Base-by-base conservation (phyloP, 371 early-diverging fungal genomes). In the Mortierella sp. region DNA sequence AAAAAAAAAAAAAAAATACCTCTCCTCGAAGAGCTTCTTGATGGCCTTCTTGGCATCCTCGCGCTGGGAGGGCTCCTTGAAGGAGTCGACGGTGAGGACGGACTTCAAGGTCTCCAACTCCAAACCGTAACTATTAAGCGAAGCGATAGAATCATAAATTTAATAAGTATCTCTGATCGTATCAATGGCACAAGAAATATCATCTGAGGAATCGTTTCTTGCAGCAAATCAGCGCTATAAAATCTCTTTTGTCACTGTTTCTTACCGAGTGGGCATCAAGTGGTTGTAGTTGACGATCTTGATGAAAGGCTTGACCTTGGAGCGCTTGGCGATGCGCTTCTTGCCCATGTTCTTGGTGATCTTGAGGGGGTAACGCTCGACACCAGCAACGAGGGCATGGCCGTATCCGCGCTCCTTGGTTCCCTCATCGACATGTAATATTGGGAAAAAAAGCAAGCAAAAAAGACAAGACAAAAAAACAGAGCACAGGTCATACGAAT, bases 211-310 rank as follows among this genome's bases (percentile, higher is more conserved):
- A 43, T 40, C 15, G 2, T 22, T 13, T 45, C n/a, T 23, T 32
- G 31, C n/a, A 47, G 32, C 6, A 29, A 62, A 6, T 42, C n/a
- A 45, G 28, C 23, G 12, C 42, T 8, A 9, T 42, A 28, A n/a
- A 23, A 40, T 61, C 29, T 13, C 57, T 17, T 59, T 22, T n/a
- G n/a, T 47, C 32, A 32, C 1, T 42, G 12, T 29, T 43, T 17
- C 58, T 70, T 90, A 93, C 90, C 97, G 94, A 76, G 98, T 99
- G 87, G 99, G 99, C 97, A 99, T 98, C 83, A 99, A 86, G 93
- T 99, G 99, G 90, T 96, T 95, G 94, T 96, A 98, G 96, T 99
- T 99, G 88, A 99, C 87, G 70, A 92, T 91, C 94, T 98, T 97
- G 88, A 99, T 88, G 93, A 99, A 99, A 83, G 98, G 93, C 97